Percentiles rank a stretch among this genome's conserved stretches.
Evolutionary conservation across 805 yeast genomes (phyloP).

Genomic region (Schizosaccharomyces lindneri): DNA sequence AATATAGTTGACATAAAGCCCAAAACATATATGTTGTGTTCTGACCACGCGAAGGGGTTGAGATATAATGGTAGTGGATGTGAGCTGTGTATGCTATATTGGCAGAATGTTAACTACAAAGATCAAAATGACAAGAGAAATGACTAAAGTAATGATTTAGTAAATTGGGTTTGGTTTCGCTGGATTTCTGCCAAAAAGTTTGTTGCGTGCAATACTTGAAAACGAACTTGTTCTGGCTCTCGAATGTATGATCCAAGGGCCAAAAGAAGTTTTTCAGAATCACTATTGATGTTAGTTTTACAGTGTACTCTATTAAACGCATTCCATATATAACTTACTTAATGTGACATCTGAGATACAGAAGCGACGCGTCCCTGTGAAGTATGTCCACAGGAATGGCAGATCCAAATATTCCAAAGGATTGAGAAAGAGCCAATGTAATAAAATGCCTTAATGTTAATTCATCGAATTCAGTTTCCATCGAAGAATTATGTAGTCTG

Average conservation of each 20-base stretch:
- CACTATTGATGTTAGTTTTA: neutral
- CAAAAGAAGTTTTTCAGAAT: neutral
- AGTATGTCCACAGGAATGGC: neutral
- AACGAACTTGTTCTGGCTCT: neutral
- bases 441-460: neutral
- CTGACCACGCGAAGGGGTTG: neutral
- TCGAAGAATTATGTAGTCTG: neutral
- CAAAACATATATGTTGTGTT: neutral
- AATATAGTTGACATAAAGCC: slow-evolving; percentile 1
- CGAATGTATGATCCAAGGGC: neutral
- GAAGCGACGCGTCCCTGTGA: neutral
- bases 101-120: too few species aligned
- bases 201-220: neutral
- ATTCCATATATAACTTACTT: neutral
- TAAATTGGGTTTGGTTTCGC: too few species aligned
- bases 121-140: too few species aligned
- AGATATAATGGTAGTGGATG: neutral
- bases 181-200: neutral
- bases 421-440: neutral
- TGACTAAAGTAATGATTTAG: too few species aligned
- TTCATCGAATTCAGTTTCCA: neutral
- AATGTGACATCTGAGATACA: neutral
- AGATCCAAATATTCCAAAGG: neutral
- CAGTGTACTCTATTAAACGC: neutral
- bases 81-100: too few species aligned